A percentile compares a stretch with the other conserved stretches of the same genome.
Evolutionary conservation across 2,329 filamentous ascomycete genomes (phyloP).

Genomic region (Fusarium kyushuense): DNA sequence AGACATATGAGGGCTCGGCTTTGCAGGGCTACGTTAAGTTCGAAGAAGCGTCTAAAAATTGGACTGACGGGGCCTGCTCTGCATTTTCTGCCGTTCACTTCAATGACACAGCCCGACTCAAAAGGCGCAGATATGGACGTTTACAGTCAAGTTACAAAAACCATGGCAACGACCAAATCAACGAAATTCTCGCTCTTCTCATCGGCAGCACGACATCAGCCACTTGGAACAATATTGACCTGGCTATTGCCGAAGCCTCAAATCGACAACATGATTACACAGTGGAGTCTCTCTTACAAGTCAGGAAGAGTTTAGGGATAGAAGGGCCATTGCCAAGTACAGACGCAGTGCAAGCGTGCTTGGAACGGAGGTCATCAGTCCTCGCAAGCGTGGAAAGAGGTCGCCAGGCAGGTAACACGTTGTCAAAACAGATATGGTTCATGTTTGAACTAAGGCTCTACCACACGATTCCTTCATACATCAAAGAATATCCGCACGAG

Average conservation of each 20-base stretch:
- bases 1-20: conserved; percentile 8
- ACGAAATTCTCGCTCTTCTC: background rate
- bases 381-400: background rate
- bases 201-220: background rate
- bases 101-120: accelerated
- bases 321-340: accelerated
- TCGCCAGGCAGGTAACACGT: background rate
- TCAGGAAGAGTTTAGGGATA: accelerated
- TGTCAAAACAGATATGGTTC: accelerated
- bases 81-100: background rate
- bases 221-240: background rate
- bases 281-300: background rate
- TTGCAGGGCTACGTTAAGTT: background rate
- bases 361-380: background rate
- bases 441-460: accelerated
- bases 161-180: no score
- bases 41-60: background rate
- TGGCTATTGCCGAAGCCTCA: background rate
- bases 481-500: background rate
- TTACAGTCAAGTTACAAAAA: no score
- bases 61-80: background rate
- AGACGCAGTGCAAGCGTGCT: accelerated
- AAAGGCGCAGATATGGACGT: no score
- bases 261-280: background rate
- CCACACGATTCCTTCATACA: background rate